These are phyloP conservation scores for Aureobasidium pullulans DNA, from an alignment of 2,329 filamentous ascomycete genomes.

Conservation along the genomic window DNA sequence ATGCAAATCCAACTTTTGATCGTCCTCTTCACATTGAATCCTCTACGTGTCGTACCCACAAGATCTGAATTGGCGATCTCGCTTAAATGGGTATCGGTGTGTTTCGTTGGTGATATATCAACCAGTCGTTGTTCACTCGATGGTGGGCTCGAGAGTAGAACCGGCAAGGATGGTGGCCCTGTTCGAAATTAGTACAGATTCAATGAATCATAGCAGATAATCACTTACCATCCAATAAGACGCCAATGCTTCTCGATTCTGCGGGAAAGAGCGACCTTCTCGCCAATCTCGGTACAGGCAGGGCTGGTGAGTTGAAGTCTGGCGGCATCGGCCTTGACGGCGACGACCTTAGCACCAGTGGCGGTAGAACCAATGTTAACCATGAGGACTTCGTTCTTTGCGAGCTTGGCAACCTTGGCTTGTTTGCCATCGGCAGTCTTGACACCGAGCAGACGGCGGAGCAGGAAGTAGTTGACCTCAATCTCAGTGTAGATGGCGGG, in stretches of 20 bases:
- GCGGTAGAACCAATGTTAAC: conserved; percentile 98
- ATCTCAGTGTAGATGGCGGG: conserved; percentile 98
- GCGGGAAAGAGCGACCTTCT: conserved; percentile 93
- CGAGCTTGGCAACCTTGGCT: conserved; percentile 95
- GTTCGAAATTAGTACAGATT: not conserved
- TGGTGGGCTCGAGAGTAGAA: conserved; percentile 24
- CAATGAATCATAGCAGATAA: not conserved
- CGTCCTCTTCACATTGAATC: not conserved
- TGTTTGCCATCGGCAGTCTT: conserved; percentile 98
- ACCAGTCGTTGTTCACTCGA: conserved; percentile 8
- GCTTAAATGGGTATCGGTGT: not conserved
- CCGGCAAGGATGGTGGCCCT: conserved; percentile 28
- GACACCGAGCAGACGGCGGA: conserved; percentile 88
- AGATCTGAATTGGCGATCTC: not conserved
- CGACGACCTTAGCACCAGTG: conserved; percentile 92
- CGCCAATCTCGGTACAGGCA: conserved; percentile 92
- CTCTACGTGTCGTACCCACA: conserved; percentile 7
- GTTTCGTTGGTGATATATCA: not conserved
- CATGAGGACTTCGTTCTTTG: conserved; percentile 99
- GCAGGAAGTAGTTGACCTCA: conserved; percentile 98
- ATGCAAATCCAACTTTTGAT: conserved; percentile 14
- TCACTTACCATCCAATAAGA: conserved; percentile 66
- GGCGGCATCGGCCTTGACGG: conserved; percentile 94
- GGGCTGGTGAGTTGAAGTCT: conserved; percentile 78
- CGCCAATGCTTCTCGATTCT: conserved; percentile 99